A percentile compares a stretch with the other conserved stretches of the same genome.
phyloP scores from a whole-genome alignment of 257 asterid genomes.

The Solanum chilense region DNA sequence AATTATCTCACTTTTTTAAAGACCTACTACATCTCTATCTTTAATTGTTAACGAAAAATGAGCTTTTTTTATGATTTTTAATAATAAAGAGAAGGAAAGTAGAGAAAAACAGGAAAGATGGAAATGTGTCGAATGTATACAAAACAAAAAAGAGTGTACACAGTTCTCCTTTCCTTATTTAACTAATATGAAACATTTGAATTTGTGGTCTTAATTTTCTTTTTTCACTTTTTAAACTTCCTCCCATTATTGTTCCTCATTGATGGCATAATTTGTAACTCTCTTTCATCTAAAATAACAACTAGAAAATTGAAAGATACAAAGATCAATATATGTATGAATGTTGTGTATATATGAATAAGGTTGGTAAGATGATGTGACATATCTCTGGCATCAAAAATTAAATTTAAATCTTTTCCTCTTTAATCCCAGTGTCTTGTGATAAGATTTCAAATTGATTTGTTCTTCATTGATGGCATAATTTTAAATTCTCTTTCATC shows the following conservation, averaged over 20 bases:
- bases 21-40: background rate
- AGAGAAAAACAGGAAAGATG: background rate
- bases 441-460: background rate
- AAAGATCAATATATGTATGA: background rate
- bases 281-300: background rate
- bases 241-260: background rate
- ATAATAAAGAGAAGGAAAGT: background rate
- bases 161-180: background rate
- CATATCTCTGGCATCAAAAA: background rate
- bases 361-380: background rate
- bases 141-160: no score
- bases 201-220: background rate
- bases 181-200: background rate
- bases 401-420: background rate
- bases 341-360: background rate
- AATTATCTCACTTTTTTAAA: background rate
- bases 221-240: background rate
- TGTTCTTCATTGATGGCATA: no score
- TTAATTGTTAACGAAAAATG: background rate
- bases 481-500: background rate
- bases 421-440: background rate
- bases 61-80: background rate
- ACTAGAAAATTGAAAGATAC: background rate
- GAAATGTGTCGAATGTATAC: background rate
- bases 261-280: background rate